Percentiles rank a stretch among this genome's conserved stretches.
Evolutionary conservation across 2,329 filamentous ascomycete genomes (phyloP).

Genomic region (Coniochaeta sp.): DNA sequence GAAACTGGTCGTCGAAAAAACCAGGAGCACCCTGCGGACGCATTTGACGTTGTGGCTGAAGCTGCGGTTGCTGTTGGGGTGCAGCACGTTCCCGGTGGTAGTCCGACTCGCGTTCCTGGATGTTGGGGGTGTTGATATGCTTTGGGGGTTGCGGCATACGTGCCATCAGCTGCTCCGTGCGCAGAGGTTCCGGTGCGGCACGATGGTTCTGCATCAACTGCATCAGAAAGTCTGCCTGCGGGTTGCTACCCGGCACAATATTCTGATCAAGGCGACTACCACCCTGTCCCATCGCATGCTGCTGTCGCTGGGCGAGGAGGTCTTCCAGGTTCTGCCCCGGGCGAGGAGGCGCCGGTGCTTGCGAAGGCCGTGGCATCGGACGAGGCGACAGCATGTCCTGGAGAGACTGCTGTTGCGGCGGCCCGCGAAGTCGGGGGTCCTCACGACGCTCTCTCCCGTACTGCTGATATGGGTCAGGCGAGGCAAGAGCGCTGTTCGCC

Average conservation of each 20-base stretch:
- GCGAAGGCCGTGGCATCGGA: slow-evolving; percentile 31
- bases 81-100: slow-evolving; percentile 32
- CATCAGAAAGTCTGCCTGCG: slow-evolving; percentile 78
- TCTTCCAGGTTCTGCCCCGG: slow-evolving; percentile 57
- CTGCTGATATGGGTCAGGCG: slow-evolving; percentile 41
- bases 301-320: slow-evolving; percentile 48
- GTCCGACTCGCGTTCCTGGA: slow-evolving; percentile 42
- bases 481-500: slow-evolving; percentile 32
- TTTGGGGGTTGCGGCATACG: slow-evolving; percentile 46
- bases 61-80: no score
- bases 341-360: slow-evolving; percentile 35
- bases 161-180: slow-evolving; percentile 46
- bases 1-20: slow-evolving; percentile 49
- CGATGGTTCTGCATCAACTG: slow-evolving; percentile 65
- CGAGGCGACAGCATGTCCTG: slow-evolving; percentile 49
- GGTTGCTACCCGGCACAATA: slow-evolving; percentile 34
- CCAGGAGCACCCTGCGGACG: slow-evolving; percentile 40
- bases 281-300: slow-evolving; percentile 43
- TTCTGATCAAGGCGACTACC: slow-evolving; percentile 38
- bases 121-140: slow-evolving; percentile 37
- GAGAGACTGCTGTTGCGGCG: slow-evolving; percentile 28
- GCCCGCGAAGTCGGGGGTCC: slow-evolving; percentile 32
- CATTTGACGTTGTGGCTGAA: slow-evolving; percentile 30
- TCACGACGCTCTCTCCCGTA: slow-evolving; percentile 39
- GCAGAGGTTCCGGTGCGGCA: slow-evolving; percentile 39